These are phyloP conservation scores for Ochromonas danica DNA, from an alignment of 108 stramenopile species.

Conservation along the genomic window DNA sequence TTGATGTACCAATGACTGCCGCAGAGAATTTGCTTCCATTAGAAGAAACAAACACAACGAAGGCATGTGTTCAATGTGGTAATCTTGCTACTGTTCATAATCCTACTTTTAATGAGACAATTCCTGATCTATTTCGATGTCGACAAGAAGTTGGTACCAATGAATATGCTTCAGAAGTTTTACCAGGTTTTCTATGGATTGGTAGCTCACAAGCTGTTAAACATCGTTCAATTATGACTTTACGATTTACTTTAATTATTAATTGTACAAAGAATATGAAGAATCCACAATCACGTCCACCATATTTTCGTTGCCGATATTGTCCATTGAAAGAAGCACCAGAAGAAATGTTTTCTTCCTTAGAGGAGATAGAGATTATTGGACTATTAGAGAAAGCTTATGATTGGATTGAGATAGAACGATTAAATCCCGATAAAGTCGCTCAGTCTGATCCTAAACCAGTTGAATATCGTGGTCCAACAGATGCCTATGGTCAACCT, in stretches of 20 bases:
- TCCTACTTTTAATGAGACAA: background rate
- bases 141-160: slow-evolving; percentile 3
- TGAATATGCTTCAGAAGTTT: slow-evolving; percentile 5
- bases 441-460: background rate
- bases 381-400: background rate
- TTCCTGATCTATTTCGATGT: background rate
- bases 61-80: background rate
- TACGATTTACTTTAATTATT: background rate
- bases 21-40: background rate
- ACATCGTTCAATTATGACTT: background rate
- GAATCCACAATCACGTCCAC: background rate
- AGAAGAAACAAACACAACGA: background rate
- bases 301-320: slow-evolving; percentile 7
- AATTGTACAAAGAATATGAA: slow-evolving; percentile 6
- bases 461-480: slow-evolving; percentile 1
- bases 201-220: slow-evolving; percentile 1
- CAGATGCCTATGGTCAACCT: background rate
- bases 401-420: slow-evolving; percentile 18
- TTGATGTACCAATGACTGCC: background rate
- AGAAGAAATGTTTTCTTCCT: background rate
- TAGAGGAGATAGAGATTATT: background rate
- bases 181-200: slow-evolving; percentile 11
- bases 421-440: background rate
- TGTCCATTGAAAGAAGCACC: background rate
- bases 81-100: background rate